Evolutionary conservation across 441 rosid genomes (phyloP), one percentile per base, ranked within the genome.

Genomic region (Erodium trifolium): DNA sequence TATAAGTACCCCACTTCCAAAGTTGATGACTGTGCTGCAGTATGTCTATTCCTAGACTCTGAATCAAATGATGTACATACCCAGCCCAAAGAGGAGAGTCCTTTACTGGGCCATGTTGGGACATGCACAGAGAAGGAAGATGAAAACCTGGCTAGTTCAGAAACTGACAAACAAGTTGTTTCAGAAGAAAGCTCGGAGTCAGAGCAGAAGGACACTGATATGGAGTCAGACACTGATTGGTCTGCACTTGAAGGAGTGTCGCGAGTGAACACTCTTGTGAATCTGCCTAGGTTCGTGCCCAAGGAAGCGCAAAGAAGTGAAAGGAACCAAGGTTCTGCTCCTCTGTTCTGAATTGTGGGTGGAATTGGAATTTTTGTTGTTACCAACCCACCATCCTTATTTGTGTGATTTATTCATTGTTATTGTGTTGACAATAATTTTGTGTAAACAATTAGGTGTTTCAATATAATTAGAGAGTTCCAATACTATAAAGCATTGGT

Each of bases 241-340:
- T 93, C 92, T 35, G 96, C 99, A 8, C 87, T 93, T 1, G 96
- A 91, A 84, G 99, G 99, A 70, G 97, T 91, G 7, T 90, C 99
- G 35, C 89, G 99, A 4, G 95, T 87, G 45, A 84, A 91, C 79
- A 90, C 97, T 31, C 87, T 91, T 17, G 65, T 91, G 71, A 85
- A 76, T 74, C 82, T 93, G 59, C 99, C 99, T 0, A 89, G 95
- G 83, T 93, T 89, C 73, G 87, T 82, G 66, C 34, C 34, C 34
- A 31, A 3, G 34, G 34, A 31, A 31, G 34, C 1, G 34, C 34
- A 31, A 31, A 31, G 53, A 47, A 47, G 10, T 67, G 80, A 79
- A 53, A 31, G 34, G 34, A 2, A 31, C 34, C 34, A 31, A 31
- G 68, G 63, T 66, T 65, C 53, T 12, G 53, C 62, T 4, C 41